Percentiles rank a stretch among this genome's conserved stretches.
These are phyloP conservation scores for Ascochyta viciae-villosae DNA, from an alignment of 2,329 filamentous ascomycete species.

Conservation along the genomic window DNA sequence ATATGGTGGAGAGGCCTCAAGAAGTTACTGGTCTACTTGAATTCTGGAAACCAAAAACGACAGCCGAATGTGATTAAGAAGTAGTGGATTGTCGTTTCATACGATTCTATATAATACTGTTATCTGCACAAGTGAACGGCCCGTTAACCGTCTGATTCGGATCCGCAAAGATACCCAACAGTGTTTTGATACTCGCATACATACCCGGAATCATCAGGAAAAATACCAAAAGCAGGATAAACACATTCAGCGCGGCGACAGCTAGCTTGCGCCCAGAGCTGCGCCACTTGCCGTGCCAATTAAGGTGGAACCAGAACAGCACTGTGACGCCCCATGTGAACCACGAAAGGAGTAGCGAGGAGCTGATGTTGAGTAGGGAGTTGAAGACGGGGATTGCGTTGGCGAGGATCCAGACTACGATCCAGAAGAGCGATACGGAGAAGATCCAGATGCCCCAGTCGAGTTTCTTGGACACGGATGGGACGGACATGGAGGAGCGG, in stretches of 20 bases:
- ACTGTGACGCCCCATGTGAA: conserved; percentile 39
- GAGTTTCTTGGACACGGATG: conserved; percentile 23
- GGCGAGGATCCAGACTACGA: conserved; percentile 36
- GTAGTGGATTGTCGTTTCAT: too few relatives aligned
- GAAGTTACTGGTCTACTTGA: too few relatives aligned
- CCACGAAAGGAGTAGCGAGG: conserved; percentile 34
- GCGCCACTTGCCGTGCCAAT: conserved; percentile 36
- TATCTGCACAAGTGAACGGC: conserved; percentile 39
- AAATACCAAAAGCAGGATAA: conserved; percentile 30
- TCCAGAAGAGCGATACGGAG: conserved; percentile 34
- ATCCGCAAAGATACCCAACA: conserved; percentile 34
- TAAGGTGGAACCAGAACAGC: conserved; percentile 41
- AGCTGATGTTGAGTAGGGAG: conserved; percentile 35
- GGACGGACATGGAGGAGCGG: conserved; percentile 22
- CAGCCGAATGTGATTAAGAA: too few relatives aligned
- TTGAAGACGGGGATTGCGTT: conserved; percentile 41
- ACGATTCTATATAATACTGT: conserved; percentile 17
- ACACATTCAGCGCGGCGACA: conserved; percentile 28
- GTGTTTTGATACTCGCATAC: conserved; percentile 33
- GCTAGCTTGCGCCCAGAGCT: conserved; percentile 29
- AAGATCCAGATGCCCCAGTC: conserved; percentile 34
- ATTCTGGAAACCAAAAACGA: too few relatives aligned
- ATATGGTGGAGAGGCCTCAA: too few relatives aligned
- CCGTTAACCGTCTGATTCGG: conserved; percentile 33
- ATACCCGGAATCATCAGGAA: conserved; percentile 37